Conservation (phyloP, 176 grass and related monocot genomes). For the Triticum monococcum region DNA sequence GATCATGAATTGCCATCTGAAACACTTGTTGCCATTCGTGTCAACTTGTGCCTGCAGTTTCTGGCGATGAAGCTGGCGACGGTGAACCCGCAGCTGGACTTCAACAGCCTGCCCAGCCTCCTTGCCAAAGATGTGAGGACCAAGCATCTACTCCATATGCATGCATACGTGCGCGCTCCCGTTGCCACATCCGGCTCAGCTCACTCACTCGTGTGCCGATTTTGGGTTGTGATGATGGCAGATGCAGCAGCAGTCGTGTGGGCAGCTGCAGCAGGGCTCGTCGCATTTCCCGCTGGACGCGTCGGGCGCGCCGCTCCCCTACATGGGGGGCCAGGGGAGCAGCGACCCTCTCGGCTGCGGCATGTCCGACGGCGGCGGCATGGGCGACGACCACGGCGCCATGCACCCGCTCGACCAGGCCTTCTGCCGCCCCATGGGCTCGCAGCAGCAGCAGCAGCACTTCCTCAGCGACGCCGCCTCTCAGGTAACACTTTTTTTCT, state of each 20-base stretch:
- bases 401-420: conserved; percentile 49
- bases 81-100: conserved; percentile 94
- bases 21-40: conserved; percentile 22
- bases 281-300: conserved; percentile 75
- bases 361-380: conserved; percentile 41
- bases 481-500: conserved; percentile 33
- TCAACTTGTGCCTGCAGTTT: conserved; percentile 77
- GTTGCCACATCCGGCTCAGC: conserved; percentile 14
- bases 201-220: too few species aligned
- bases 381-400: conserved; percentile 58
- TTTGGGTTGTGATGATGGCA: background rate
- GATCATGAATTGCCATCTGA: conserved; percentile 37
- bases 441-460: conserved; percentile 41
- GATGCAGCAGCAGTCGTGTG: conserved; percentile 68
- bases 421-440: conserved; percentile 32
- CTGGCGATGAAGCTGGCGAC: conserved; percentile 99
- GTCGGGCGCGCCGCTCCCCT: conserved; percentile 57
- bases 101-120: conserved; percentile 86
- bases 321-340: conserved; percentile 54
- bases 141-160: background rate
- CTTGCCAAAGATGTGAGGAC: conserved; percentile 90
- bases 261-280: conserved; percentile 36
- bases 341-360: conserved; percentile 39
- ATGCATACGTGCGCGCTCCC: conserved; percentile 22
- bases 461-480: conserved; percentile 63